Evolutionary conservation across 345 rosid genomes (phyloP), one percentile per base, ranked within the genome.

Genomic region (Cardiospermum halicacabum): DNA sequence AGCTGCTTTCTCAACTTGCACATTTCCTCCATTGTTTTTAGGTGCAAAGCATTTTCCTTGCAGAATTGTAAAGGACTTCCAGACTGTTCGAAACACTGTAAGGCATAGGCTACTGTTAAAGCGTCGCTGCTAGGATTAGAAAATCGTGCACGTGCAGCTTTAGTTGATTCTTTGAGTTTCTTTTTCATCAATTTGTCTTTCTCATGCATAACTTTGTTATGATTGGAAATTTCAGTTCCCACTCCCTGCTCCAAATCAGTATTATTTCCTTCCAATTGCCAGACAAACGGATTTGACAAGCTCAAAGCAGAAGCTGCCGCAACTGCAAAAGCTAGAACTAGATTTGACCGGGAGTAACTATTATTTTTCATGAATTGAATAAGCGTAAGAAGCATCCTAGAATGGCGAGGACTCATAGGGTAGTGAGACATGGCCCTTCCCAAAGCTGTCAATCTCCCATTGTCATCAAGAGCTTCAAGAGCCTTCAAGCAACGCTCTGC

Each of bases 21-120:
- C 96, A 89, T 89, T 78, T 92, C 98, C 53, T 85, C 89, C 98
- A 92, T 86, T 28, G 87, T 89, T 70, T 92, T 92, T 31, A 83
- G 75, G 70, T 86, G 91, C 66, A 92, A 70, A 0, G 70, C 83
- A 39, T 84, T 79, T 60, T 76, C 80, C 27, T 73, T 66, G 70
- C 97, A 89, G 81, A 89, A 89, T 56, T 72, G 70, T 7, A 22
- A 62, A 1, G 75, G 78, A 68, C 51, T 66, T 49, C 55, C 55
- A 0, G 93, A 79, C 51, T 78, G 79, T 66, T 92, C 98, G 68
- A 81, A 92, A 68, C 86, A 78, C 67, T 88, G 91, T 61, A 92
- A 73, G 0, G 91, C 93, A 42, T 78, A 83, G 64, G 85, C 89
- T 53, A 82, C 71, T 4, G 92, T 86, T 45, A 93, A 76, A 64